Evolutionary conservation across 1,284 basidiomycete genomes (phyloP).

Genomic region (Kwoniella shivajii): DNA sequence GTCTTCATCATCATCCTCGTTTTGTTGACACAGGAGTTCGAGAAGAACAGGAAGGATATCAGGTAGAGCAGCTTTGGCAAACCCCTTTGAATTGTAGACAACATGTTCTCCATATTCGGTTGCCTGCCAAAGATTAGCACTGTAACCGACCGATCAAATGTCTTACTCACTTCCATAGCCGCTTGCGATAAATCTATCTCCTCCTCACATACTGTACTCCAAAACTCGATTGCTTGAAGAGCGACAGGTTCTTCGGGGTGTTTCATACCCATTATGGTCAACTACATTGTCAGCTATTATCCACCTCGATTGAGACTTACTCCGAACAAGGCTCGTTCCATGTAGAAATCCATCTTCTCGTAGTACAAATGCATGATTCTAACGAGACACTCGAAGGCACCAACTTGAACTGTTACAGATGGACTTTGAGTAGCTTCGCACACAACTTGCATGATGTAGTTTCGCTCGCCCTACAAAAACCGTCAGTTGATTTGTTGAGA

Average conservation of each 20-base stretch:
- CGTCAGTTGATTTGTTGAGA: background rate
- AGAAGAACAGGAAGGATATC: conserved; percentile 94
- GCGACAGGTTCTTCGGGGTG: conserved; percentile 88
- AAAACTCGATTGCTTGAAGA: conserved; percentile 97
- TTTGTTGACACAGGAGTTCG: conserved; percentile 84
- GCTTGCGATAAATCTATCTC: conserved; percentile 93
- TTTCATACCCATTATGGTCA: conserved; percentile 99
- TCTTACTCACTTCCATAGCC: conserved; percentile 74
- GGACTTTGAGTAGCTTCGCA: conserved; percentile 95
- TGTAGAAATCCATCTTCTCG: conserved; percentile 98
- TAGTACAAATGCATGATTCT: conserved; percentile 98
- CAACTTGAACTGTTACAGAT: conserved; percentile 79
- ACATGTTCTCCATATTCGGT: conserved; percentile 88
- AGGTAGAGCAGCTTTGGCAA: conserved; percentile 89
- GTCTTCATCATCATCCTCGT: conserved; percentile 96
- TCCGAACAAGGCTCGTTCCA: conserved; percentile 98
- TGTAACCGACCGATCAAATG: background rate
- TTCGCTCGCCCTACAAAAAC: conserved; percentile 88
- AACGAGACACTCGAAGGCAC: conserved; percentile 92
- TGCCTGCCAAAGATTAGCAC: conserved; percentile 60
- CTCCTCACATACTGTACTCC: conserved; percentile 98
- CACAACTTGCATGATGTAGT: conserved; percentile 99
- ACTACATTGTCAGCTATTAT: conserved; percentile 58
- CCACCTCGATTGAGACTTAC: conserved; percentile 59
- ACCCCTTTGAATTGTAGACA: conserved; percentile 82